These are phyloP conservation scores for Marasmius fiardii DNA, from an alignment of 1,284 basidiomycete species.

Conservation along the genomic window DNA sequence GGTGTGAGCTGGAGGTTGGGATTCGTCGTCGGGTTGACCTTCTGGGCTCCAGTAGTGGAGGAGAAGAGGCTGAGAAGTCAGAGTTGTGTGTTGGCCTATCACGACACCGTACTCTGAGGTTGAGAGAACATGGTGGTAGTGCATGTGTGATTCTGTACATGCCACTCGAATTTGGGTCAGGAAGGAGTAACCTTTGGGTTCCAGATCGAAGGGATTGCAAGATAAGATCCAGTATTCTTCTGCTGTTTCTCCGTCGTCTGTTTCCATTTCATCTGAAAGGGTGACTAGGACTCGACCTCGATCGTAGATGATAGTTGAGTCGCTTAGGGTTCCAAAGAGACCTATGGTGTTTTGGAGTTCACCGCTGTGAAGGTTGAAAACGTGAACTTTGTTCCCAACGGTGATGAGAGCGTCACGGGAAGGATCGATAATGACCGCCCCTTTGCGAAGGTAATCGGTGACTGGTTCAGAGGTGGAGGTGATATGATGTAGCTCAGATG, in stretches of 20 bases:
- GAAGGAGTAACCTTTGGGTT: not conserved
- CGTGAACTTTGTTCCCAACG: not conserved
- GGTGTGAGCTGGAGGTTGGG: not conserved
- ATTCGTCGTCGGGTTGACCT: constrained; percentile 2
- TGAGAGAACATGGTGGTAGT: not conserved
- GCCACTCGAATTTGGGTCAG: not conserved
- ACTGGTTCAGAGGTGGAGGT: not conserved
- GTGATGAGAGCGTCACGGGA: constrained; percentile 1
- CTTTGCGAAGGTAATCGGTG: not conserved
- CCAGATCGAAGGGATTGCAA: constrained; percentile 2
- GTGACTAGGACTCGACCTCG: constrained; percentile 1
- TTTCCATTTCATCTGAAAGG: not conserved
- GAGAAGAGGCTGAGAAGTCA: not conserved
- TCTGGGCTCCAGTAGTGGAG: not conserved
- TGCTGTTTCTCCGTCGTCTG: not conserved
- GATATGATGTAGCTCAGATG: not conserved
- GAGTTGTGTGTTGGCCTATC: not conserved
- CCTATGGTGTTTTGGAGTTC: not conserved
- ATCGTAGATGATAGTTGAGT: not conserved
- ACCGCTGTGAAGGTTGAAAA: not conserved
- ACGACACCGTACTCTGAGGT: not conserved
- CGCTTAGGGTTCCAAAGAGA: not conserved
- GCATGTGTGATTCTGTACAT: not conserved
- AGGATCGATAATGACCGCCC: not conserved
- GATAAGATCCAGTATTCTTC: not conserved